A percentile compares a stretch with the other conserved stretches of the same genome.
Evolutionary conservation across 2,329 filamentous ascomycete species (phyloP).

Genomic region (Trichoderma cornu-damae): DNA sequence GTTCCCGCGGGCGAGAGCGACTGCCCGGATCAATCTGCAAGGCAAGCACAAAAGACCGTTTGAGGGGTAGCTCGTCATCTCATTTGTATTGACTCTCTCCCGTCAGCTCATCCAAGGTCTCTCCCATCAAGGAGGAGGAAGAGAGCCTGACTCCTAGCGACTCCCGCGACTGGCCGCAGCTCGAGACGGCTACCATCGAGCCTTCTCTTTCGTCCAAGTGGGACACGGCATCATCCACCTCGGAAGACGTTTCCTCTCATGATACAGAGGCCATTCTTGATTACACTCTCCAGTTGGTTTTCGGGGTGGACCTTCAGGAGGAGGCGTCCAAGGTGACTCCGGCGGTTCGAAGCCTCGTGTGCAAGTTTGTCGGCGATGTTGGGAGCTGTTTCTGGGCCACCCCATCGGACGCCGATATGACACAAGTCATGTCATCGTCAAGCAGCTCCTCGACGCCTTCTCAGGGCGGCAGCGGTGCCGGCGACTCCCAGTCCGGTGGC

Average conservation of each 20-base stretch:
- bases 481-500: conserved; percentile 25
- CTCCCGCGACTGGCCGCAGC: conserved; percentile 19
- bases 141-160: conserved; percentile 16
- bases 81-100: conserved; percentile 11
- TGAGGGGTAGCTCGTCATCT: neutral
- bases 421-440: conserved; percentile 30
- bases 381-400: conserved; percentile 32
- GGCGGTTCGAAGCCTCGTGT: conserved; percentile 30
- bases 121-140: conserved; percentile 19
- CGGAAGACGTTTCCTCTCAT: conserved; percentile 31
- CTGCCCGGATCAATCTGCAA: conserved; percentile 4
- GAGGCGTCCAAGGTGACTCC: conserved; percentile 29
- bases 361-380: conserved; percentile 33
- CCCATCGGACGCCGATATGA: conserved; percentile 28
- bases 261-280: conserved; percentile 35
- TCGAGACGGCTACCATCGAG: conserved; percentile 7
- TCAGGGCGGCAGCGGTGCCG: conserved; percentile 26
- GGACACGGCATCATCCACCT: conserved; percentile 24
- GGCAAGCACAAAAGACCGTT: conserved; percentile 12
- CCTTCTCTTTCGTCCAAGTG: conserved; percentile 16
- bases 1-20: conserved; percentile 9
- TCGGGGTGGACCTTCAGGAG: conserved; percentile 37
- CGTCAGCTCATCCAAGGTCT: conserved; percentile 14
- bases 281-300: conserved; percentile 36
- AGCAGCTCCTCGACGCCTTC: conserved; percentile 32